Evolutionary conservation across 257 asterid species (phyloP).

Genomic region (Solanum sparsipilum): DNA sequence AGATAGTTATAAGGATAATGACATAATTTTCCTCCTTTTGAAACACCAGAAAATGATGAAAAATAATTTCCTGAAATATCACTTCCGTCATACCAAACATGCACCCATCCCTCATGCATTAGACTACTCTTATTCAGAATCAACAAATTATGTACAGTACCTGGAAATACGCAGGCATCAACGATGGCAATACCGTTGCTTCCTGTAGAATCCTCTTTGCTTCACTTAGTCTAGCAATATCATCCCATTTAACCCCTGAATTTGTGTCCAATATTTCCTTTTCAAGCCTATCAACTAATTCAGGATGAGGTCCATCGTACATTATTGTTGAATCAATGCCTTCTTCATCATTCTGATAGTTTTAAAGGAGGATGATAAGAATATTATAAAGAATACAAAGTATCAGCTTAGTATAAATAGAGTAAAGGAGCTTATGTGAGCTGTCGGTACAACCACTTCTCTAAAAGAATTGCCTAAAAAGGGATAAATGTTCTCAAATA

Average conservation of each 20-base stretch:
- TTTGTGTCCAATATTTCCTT: slow-evolving; percentile 77
- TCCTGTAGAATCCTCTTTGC: slow-evolving; percentile 90
- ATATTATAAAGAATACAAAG: neutral
- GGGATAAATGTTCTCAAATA: neutral
- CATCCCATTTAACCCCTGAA: slow-evolving; percentile 96
- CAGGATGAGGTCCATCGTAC: slow-evolving; percentile 85
- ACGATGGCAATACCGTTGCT: slow-evolving; percentile 88
- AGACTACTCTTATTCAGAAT: neutral
- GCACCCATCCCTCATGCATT: neutral
- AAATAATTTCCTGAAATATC: neutral
- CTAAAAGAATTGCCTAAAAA: neutral
- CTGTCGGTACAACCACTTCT: neutral
- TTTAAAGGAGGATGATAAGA: neutral
- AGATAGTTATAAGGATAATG: neutral
- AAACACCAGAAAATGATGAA: neutral
- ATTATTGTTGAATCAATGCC: slow-evolving; percentile 56
- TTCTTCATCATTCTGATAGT: slow-evolving; percentile 35
- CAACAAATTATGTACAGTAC: slow-evolving; percentile 5
- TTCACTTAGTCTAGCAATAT: slow-evolving; percentile 84
- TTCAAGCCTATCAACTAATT: slow-evolving; percentile 93
- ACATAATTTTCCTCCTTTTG: neutral
- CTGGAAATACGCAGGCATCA: slow-evolving; percentile 98
- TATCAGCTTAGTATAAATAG: neutral
- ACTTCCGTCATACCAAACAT: neutral
- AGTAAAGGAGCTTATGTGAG: neutral